Conservation (phyloP, 2,329 filamentous ascomycete genomes). For the Decorospora gaudefroyi region DNA sequence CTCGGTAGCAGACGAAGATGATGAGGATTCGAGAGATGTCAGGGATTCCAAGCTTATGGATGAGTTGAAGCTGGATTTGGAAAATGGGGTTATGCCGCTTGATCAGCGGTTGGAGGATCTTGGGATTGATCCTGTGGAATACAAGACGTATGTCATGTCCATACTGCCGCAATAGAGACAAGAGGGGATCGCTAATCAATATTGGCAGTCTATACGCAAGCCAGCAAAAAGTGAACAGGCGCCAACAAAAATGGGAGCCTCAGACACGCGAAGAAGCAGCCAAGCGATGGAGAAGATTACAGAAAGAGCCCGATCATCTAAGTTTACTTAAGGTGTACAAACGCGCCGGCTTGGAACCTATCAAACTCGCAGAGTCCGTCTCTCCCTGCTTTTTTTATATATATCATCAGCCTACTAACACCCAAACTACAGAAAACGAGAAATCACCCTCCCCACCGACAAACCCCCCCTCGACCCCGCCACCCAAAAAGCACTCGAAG, state of each 20-base stretch:
- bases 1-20: conserved; percentile 24
- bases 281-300: conserved; percentile 36
- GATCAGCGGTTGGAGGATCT: conserved; percentile 36
- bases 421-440: conserved; percentile 30
- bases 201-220: conserved; percentile 31
- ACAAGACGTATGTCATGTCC: conserved; percentile 30
- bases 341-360: conserved; percentile 39
- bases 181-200: conserved; percentile 18
- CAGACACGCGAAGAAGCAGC: conserved; percentile 39
- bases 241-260: conserved; percentile 30
- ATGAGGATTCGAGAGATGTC: conserved; percentile 16
- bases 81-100: conserved; percentile 29
- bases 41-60: conserved; percentile 18
- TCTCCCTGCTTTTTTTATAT: neutral
- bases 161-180: neutral
- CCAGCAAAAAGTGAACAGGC: conserved; percentile 28
- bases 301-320: conserved; percentile 38
- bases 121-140: conserved; percentile 36
- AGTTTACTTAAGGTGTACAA: conserved; percentile 42
- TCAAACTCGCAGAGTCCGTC: conserved; percentile 44
- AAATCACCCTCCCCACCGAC: conserved; percentile 41
- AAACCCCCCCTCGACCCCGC: conserved; percentile 35
- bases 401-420: conserved; percentile 4
- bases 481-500: conserved; percentile 39
- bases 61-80: conserved; percentile 24